phyloP scores from a whole-genome alignment of 176 grass and related monocot genomes.

The Juncus inflexus region DNA sequence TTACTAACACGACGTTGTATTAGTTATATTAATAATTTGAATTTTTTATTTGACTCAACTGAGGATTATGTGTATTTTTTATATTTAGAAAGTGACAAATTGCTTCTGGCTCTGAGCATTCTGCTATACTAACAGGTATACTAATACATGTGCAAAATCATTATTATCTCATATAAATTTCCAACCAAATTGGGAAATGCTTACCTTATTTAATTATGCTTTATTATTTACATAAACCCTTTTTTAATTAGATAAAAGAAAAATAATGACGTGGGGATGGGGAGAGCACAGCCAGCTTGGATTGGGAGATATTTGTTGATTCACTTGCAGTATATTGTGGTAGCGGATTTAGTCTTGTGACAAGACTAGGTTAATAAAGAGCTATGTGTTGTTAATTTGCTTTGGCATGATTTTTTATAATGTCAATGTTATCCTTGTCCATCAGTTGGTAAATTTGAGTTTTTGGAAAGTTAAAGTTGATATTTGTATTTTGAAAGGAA shows the following conservation, averaged over 20 bases:
- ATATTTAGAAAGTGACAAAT: conserved; percentile 43
- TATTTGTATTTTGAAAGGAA: background rate
- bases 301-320: conserved; percentile 41
- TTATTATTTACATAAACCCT: background rate
- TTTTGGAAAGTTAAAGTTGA: no score
- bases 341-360: conserved; percentile 64
- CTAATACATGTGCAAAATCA: background rate
- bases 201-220: background rate
- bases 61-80: background rate
- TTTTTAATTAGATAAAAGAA: conserved; percentile 45
- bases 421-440: no score
- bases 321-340: conserved; percentile 52
- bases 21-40: background rate
- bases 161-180: background rate
- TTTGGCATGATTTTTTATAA: no score
- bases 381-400: background rate
- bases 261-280: conserved; percentile 84
- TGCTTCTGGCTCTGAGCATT: conserved; percentile 84
- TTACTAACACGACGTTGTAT: background rate
- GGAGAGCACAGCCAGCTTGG: conserved; percentile 95
- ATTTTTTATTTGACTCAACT: background rate
- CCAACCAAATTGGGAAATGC: background rate
- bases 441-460: no score
- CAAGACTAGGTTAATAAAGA: conserved; percentile 19
- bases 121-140: conserved; percentile 64